Evolutionary conservation across 805 yeast species (phyloP), one percentile per base, ranked within the genome.

Genomic region (Candida fluviatilis): DNA sequence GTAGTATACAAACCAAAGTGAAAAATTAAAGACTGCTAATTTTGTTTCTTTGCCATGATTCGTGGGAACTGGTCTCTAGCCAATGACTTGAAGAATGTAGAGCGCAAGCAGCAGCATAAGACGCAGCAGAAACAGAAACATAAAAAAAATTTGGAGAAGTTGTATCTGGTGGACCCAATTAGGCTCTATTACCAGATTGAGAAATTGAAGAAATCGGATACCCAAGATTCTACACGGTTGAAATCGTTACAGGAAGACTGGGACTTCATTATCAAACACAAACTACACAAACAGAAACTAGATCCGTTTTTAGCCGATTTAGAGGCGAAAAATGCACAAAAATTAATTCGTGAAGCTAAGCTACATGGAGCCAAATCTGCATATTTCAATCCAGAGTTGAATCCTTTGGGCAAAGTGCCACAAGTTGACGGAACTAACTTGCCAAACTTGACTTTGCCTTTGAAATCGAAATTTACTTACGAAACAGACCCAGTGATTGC

Each of bases 351-450:
- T 33, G 43, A 39, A n/a, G 48, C 41, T 43, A 64, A 51, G 36
- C 57, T 63, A 6, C 57, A 75, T 48, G 82, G 80, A 2, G 50
- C 47, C 19, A 58, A 66, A 27, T 78, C 85, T 5, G 63, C 79
- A 1, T 82, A 74, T 51, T 80, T 76, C 55, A 82, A 82, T 47
- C 79, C 82, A 4, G 85, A 81, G 43, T 70, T 83, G 62, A 82
- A 82, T 42, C 80, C 82, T 2, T 50, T 69, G 4, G 88, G 88
- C 0, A 57, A 50, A 34, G 75, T 80, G 0, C 84, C 84, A 0
- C 37, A 42, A 3, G 48, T 58, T 13, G 47, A 46, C 30, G 48
- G 47, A 5, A 15, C 36, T 26, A 16, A 14, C 1, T 40, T 59
- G 7, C 54, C 54, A 4, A 65, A 63, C 36, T 25, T 59, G 3